Evolutionary conservation across 208 protist genomes (phyloP).

Genomic region (Acanthamoeba quina): DNA sequence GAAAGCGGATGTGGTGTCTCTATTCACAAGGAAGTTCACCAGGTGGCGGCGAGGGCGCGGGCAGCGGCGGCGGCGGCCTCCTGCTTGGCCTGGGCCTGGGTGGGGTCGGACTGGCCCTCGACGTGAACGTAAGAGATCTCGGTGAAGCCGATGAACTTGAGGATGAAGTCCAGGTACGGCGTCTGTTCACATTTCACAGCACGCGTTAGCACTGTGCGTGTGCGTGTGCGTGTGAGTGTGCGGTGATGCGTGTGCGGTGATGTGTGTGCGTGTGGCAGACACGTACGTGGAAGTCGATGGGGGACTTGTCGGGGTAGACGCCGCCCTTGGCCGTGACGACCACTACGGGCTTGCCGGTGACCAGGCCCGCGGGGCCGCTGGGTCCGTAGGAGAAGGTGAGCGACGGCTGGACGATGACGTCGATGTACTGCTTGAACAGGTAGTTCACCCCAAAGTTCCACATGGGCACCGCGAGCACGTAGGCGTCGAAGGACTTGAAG

Average conservation of each 20-base stretch:
- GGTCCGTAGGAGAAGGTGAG: not conserved
- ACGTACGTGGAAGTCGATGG: not conserved
- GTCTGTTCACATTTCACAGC: not conserved
- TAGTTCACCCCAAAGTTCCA: not conserved
- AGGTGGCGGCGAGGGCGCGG: not conserved
- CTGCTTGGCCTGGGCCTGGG: not conserved
- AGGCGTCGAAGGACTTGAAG: slow-evolving; percentile 34
- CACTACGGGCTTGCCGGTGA: not conserved
- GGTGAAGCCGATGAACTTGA: slow-evolving; percentile 2
- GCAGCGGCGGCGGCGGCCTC: not conserved
- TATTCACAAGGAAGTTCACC: not conserved
- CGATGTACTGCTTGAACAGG: not conserved
- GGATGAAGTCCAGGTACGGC: not conserved
- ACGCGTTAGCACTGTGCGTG: not conserved
- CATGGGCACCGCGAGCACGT: slow-evolving; percentile 2
- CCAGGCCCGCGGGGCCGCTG: not conserved
- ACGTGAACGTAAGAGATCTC: not conserved
- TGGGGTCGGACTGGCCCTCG: not conserved
- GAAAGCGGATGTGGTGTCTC: not conserved
- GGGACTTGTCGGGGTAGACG: not conserved
- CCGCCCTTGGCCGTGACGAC: not conserved
- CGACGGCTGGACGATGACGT: not conserved
- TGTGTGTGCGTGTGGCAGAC: not conserved
- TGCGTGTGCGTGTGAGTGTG: no score
- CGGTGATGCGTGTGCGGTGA: not conserved